Percentiles rank a stretch among this genome's conserved stretches.
These are phyloP conservation scores for Wallemia ichthyophaga DNA, from an alignment of 1,284 basidiomycete genomes.

Conservation along the genomic window DNA sequence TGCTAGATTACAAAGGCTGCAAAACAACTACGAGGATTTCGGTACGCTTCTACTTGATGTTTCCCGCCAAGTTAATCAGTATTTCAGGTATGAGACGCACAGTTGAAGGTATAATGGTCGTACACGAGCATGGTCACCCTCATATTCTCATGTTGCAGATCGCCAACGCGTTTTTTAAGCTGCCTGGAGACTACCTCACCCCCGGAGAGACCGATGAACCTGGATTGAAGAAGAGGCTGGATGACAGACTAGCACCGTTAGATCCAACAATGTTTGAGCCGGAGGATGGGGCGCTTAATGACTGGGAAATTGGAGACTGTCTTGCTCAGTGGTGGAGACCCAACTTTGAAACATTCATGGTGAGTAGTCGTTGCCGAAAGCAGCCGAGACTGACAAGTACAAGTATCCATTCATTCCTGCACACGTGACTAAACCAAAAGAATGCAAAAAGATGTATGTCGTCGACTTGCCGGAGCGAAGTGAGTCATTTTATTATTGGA, in stretches of 20 bases:
- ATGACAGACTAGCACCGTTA: conserved; percentile 54
- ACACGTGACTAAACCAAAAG: conserved; percentile 89
- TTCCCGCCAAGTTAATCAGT: background rate
- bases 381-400: too few species aligned
- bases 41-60: conserved; percentile 16
- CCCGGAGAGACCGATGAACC: conserved; percentile 76
- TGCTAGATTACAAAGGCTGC: conserved; percentile 53
- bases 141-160: conserved; percentile 95
- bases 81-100: conserved; percentile 43
- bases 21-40: conserved; percentile 88
- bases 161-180: conserved; percentile 93
- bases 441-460: conserved; percentile 84
- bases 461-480: conserved; percentile 83
- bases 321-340: conserved; percentile 91
- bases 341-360: conserved; percentile 94
- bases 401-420: conserved; percentile 96
- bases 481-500: conserved; percentile 21
- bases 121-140: conserved; percentile 75
- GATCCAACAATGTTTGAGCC: conserved; percentile 31
- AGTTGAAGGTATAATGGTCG: conserved; percentile 84
- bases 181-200: conserved; percentile 92
- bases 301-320: conserved; percentile 86
- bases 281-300: conserved; percentile 41
- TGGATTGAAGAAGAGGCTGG: conserved; percentile 57
- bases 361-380: too few species aligned